These are phyloP conservation scores for Paramecium sonneborni DNA, from an alignment of 73 alveolate genomes.

Conservation along the genomic window DNA sequence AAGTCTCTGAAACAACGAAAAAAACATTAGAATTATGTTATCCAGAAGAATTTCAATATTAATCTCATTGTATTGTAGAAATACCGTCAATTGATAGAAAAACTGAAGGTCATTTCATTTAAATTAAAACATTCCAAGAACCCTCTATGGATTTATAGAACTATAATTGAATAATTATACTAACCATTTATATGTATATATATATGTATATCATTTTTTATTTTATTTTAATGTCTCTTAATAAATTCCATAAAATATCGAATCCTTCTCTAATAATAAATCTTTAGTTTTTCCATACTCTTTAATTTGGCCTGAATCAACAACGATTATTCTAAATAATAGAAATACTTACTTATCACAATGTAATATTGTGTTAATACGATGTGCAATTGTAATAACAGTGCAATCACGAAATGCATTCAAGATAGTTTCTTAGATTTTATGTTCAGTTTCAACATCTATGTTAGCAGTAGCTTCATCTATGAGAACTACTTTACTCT, in stretches of 20 bases:
- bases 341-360: constrained; percentile 64
- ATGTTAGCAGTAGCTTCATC: constrained; percentile 81
- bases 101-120: constrained; percentile 15
- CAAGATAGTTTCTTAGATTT: constrained; percentile 74
- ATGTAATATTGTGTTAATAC: constrained; percentile 67
- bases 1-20: constrained; percentile 43
- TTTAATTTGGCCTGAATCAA: constrained; percentile 45
- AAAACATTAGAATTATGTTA: constrained; percentile 51
- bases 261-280: neutral
- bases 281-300: constrained; percentile 55
- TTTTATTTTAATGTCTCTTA: constrained; percentile 49
- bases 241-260: constrained; percentile 52
- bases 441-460: constrained; percentile 75
- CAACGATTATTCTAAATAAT: constrained; percentile 44
- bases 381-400: constrained; percentile 82
- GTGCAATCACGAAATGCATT: constrained; percentile 76
- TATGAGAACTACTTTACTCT: constrained; percentile 60
- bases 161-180: neutral
- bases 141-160: neutral
- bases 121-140: neutral
- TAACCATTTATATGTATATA: neutral
- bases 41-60: constrained; percentile 38
- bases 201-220: constrained; percentile 24
- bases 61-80: neutral
- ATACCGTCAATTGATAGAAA: constrained; percentile 41